Percentiles rank a stretch among this genome's conserved stretches.
Conservation (phyloP, 2,329 filamentous ascomycete species). For the Malbranchea zuffiana region DNA sequence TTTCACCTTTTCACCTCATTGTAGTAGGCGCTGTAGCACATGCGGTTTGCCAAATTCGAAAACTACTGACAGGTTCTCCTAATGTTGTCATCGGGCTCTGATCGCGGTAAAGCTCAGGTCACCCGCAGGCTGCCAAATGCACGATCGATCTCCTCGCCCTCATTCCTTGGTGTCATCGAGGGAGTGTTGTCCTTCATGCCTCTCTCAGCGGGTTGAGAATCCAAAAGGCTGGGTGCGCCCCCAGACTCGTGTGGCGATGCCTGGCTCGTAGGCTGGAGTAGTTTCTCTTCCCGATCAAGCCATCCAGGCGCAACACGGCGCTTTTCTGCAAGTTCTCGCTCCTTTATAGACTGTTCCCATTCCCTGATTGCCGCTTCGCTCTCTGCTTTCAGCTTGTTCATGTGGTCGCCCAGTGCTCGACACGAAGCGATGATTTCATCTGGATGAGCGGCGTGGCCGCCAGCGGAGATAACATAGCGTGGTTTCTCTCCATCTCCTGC, state of each 20-base stretch:
- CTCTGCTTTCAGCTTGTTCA: conserved; percentile 57
- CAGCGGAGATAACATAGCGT: conserved; percentile 67
- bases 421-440: conserved; percentile 77
- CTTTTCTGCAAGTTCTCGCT: conserved; percentile 53
- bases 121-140: conserved; percentile 42
- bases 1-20: too few relatives aligned
- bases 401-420: conserved; percentile 62
- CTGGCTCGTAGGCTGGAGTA: conserved; percentile 42
- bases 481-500: conserved; percentile 42
- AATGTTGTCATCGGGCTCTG: too few relatives aligned
- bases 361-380: conserved; percentile 56
- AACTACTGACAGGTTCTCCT: too few relatives aligned
- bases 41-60: too few relatives aligned
- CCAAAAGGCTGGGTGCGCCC: conserved; percentile 25
- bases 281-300: conserved; percentile 51
- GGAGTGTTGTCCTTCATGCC: conserved; percentile 23
- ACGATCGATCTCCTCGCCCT: conserved; percentile 44
- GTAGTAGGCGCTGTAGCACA: too few relatives aligned
- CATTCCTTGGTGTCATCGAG: conserved; percentile 33
- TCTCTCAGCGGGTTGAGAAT: conserved; percentile 28
- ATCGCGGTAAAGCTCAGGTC: conserved; percentile 34
- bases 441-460: conserved; percentile 71
- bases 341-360: conserved; percentile 55
- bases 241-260: conserved; percentile 12
- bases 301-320: conserved; percentile 53